These are phyloP conservation scores for Cardamine resedifolia DNA, from an alignment of 345 rosid species.

Conservation along the genomic window DNA sequence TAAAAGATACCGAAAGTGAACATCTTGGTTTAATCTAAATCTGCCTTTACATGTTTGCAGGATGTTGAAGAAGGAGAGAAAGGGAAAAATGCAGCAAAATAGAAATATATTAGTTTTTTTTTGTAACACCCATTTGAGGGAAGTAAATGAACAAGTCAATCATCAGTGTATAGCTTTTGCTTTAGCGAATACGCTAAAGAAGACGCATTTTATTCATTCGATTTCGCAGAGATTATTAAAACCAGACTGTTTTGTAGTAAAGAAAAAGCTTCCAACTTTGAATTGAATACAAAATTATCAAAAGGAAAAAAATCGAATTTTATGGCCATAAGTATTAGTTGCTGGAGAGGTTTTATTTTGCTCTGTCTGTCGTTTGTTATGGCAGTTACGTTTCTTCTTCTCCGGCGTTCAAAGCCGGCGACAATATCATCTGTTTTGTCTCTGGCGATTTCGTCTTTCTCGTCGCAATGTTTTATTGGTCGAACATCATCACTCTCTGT, in stretches of 20 bases:
- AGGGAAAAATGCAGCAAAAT: constrained; percentile 28
- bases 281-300: neutral
- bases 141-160: neutral
- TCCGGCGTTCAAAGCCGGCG: constrained; percentile 35
- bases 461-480: constrained; percentile 42
- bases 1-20: neutral
- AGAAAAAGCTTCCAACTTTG: neutral
- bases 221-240: constrained; percentile 22
- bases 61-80: constrained; percentile 64
- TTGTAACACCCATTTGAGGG: constrained; percentile 1
- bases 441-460: constrained; percentile 36
- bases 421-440: constrained; percentile 31
- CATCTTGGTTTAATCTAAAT: neutral
- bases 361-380: neutral
- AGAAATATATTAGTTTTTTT: constrained; percentile 20
- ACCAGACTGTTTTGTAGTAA: neutral
- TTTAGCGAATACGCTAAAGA: constrained; percentile 26
- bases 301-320: neutral
- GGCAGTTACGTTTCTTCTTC: constrained; percentile 37
- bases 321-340: neutral
- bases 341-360: neutral
- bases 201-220: constrained; percentile 24
- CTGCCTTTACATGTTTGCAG: constrained; percentile 37
- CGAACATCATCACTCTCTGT: constrained; percentile 39
- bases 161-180: constrained; percentile 37